Conservation (phyloP, 169 alveolate genomes). For the Plasmodium blacklocki region DNA sequence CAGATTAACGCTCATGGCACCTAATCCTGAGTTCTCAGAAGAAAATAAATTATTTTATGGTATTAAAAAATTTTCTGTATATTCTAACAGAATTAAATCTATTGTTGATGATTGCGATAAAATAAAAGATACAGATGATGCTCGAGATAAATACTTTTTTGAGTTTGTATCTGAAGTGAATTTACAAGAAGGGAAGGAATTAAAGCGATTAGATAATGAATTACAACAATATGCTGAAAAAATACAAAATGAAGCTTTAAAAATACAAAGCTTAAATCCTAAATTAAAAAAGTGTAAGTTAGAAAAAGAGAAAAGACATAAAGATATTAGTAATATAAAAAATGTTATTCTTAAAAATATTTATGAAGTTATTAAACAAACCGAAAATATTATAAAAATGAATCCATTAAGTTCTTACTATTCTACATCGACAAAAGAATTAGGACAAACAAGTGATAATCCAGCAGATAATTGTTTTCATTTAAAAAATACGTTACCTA, state of each 20-base stretch:
- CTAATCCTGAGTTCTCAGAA: conserved; percentile 85
- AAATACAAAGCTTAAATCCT: conserved; percentile 61
- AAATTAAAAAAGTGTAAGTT: conserved; percentile 60
- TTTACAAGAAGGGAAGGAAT: conserved; percentile 80
- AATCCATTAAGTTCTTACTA: conserved; percentile 25
- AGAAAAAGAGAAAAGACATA: conserved; percentile 61
- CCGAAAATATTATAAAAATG: conserved; percentile 45
- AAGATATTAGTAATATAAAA: conserved; percentile 51
- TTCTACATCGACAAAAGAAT: conserved; percentile 76
- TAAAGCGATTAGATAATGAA: conserved; percentile 63
- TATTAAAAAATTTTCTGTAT: conserved; percentile 84
- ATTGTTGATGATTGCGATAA: conserved; percentile 90
- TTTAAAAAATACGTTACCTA: conserved; percentile 85
- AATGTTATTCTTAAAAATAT: conserved; percentile 53
- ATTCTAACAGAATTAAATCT: conserved; percentile 89
- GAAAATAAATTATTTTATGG: conserved; percentile 84
- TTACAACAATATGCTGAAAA: conserved; percentile 71
- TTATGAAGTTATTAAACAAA: conserved; percentile 59
- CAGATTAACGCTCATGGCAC: conserved; percentile 79
- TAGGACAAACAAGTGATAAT: conserved; percentile 80
- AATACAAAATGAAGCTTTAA: conserved; percentile 69
- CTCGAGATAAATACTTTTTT: conserved; percentile 91
- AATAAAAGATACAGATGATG: conserved; percentile 89
- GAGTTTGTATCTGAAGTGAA: conserved; percentile 90
- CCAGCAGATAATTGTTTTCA: conserved; percentile 89